Evolutionary conservation across 371 early-diverging fungal species (phyloP), one percentile per base, ranked within the genome.

Genomic region (Dichotomocladium elegans): DNA sequence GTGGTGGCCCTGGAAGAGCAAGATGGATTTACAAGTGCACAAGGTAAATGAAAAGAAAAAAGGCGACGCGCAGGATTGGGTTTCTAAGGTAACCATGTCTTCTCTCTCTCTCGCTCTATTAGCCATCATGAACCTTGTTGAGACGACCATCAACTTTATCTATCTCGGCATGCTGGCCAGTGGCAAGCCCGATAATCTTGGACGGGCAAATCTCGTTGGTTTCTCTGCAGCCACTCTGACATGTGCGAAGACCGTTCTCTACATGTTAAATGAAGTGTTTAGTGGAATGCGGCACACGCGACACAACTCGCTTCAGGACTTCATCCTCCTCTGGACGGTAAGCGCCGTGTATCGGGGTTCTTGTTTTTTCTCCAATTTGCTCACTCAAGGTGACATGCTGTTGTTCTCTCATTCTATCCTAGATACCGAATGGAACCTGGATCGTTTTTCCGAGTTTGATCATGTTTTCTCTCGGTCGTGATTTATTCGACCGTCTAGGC

Each of bases 381-480:
- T 10, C 7, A 28, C 5, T 5, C 21, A 2, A 47, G 25, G 5
- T 37, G n/a, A 48, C 27, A 7, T 10, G 14, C 24, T 15, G 12
- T 3, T 45, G 1, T 15, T 26, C 15, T 37, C 22, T 25, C 24
- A 15, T 26, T n/a, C 10, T 4, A 37, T 14, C 14, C 8, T 50
- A 71, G 72, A 58, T 72, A 28, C 69, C 73, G n/a, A 72, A 69
- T 42, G 69, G 70, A 7, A 21, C 59, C 4, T 72, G 70, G 66
- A 66, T 72, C 25, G 48, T 69, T 41, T 49, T 69, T 19, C 70
- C 73, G 31, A 44, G 46, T 9, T 15, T 55, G 4, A 58, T 72
- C 21, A 48, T 50, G 2, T 45, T 37, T 24, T 29, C 27, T 11
- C 29, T 72, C 12, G 72, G 66, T 25, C 50, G 51, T 14, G 69